A percentile compares a stretch with the other conserved stretches of the same genome.
phyloP scores from a whole-genome alignment of 2,329 filamentous ascomycete genomes.

The Fusarium keratoplasticum region DNA sequence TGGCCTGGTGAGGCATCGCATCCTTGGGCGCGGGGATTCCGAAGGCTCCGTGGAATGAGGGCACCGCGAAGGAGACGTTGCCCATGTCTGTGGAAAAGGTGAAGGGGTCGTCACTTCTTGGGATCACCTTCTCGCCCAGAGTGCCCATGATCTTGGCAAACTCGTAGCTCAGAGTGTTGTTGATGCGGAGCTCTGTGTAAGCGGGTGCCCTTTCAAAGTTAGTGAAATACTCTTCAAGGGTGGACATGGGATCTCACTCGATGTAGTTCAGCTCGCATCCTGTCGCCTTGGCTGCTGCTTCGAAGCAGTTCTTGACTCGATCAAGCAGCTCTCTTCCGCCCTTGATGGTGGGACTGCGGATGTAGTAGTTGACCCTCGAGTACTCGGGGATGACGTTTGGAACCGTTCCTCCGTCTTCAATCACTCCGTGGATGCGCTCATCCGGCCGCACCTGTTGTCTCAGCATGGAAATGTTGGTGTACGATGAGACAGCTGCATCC shows the following conservation, averaged over 20 bases:
- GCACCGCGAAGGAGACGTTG: neutral
- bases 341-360: conserved; percentile 41
- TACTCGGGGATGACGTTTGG: conserved; percentile 56
- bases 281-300: conserved; percentile 50
- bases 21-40: neutral
- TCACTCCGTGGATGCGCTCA: neutral
- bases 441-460: neutral
- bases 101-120: neutral
- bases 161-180: neutral
- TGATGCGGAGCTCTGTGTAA: neutral
- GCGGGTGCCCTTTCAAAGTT: neutral
- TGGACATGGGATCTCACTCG: conserved; percentile 39
- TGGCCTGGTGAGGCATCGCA: neutral
- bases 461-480: neutral
- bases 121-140: neutral
- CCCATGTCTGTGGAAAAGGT: neutral
- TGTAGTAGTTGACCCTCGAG: conserved; percentile 54
- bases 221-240: neutral
- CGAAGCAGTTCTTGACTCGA: conserved; percentile 52
- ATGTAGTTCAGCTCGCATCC: conserved; percentile 52
- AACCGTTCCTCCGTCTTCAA: conserved; percentile 26
- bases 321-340: conserved; percentile 42
- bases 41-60: neutral
- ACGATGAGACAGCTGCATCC: neutral
- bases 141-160: neutral